These are phyloP conservation scores for Colletotrichum navitas DNA, from an alignment of 2,329 filamentous ascomycete species.

Conservation along the genomic window DNA sequence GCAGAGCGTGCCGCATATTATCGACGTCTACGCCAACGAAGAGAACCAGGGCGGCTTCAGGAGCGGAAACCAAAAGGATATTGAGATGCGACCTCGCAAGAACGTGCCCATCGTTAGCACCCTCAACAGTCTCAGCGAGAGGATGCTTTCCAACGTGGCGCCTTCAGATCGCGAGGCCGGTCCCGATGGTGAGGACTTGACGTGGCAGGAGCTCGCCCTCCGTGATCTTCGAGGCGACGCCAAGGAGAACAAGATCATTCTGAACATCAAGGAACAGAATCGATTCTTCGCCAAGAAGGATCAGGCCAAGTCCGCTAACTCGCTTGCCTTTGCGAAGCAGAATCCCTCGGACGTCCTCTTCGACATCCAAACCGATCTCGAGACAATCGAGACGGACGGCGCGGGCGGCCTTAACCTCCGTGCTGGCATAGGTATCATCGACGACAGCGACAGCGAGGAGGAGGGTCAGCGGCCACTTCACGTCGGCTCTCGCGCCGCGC, in stretches of 20 bases:
- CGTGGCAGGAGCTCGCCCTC: conserved; percentile 80
- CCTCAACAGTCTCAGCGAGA: conserved; percentile 91
- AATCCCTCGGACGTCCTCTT: conserved; percentile 76
- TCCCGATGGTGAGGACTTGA: conserved; percentile 77
- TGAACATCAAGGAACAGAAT: conserved; percentile 90
- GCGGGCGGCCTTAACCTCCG: conserved; percentile 70
- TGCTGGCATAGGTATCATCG: conserved; percentile 74
- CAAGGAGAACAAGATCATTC: conserved; percentile 81
- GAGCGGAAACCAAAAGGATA: conserved; percentile 86
- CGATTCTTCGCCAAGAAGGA: conserved; percentile 79
- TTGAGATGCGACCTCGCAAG: conserved; percentile 86
- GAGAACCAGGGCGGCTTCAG: conserved; percentile 89
- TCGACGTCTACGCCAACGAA: conserved; percentile 94
- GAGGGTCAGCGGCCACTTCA: conserved; percentile 63
- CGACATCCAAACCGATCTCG: conserved; percentile 73
- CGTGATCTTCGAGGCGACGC: conserved; percentile 83
- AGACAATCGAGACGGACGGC: conserved; percentile 61
- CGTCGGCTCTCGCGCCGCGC: conserved; percentile 77
- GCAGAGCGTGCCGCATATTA: conserved; percentile 84
- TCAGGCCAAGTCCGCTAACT: conserved; percentile 59
- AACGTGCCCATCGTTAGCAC: conserved; percentile 92
- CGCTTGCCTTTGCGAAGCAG: conserved; percentile 74
- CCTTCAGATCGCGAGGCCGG: conserved; percentile 79
- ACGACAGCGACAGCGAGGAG: conserved; percentile 77
- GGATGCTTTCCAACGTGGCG: conserved; percentile 89